A percentile compares a stretch with the other conserved stretches of the same genome.
phyloP scores from a whole-genome alignment of 352 stramenopile genomes.

The Phytophthora tentaculata region DNA sequence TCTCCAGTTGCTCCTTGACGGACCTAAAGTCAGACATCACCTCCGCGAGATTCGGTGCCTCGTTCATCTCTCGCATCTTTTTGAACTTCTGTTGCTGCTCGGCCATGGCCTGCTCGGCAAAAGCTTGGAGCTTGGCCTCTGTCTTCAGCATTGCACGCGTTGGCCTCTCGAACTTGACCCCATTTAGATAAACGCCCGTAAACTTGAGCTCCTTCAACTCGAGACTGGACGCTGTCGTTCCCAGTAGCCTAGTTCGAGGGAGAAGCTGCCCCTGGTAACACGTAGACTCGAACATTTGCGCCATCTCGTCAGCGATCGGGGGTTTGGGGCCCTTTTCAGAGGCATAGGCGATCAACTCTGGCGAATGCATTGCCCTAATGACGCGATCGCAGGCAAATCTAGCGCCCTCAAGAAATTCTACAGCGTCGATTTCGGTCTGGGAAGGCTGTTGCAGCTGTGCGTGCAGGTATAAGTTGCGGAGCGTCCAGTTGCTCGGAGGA shows the following conservation, averaged over 20 bases:
- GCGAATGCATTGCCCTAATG: slow-evolving; percentile 41
- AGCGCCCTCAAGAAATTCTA: slow-evolving; percentile 52
- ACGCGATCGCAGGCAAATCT: slow-evolving; percentile 42
- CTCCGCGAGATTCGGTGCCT: not conserved
- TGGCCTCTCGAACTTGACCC: slow-evolving; percentile 32
- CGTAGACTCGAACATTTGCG: slow-evolving; percentile 19
- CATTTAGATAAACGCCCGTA: slow-evolving; percentile 31
- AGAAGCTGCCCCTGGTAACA: slow-evolving; percentile 31
- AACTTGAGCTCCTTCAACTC: slow-evolving; percentile 48
- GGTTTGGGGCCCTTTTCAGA: slow-evolving; percentile 21
- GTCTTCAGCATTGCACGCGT: slow-evolving; percentile 33
- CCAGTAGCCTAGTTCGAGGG: slow-evolving; percentile 29
- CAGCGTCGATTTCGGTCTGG: slow-evolving; percentile 45
- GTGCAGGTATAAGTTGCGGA: slow-evolving; percentile 39
- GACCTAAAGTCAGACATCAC: slow-evolving; percentile 3
- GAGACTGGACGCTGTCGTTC: slow-evolving; percentile 21
- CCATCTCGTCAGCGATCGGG: slow-evolving; percentile 15
- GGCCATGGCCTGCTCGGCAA: slow-evolving; percentile 1
- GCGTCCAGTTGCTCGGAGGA: slow-evolving; percentile 14
- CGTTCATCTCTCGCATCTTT: not conserved
- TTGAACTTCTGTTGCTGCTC: slow-evolving; percentile 4
- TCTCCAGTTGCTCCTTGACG: slow-evolving; percentile 10
- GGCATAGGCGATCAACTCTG: slow-evolving; percentile 42
- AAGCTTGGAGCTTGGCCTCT: slow-evolving; percentile 24
- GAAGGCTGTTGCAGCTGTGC: slow-evolving; percentile 42